phyloP scores from a whole-genome alignment of 2,329 filamentous ascomycete genomes.

The Xylaria sp. region DNA sequence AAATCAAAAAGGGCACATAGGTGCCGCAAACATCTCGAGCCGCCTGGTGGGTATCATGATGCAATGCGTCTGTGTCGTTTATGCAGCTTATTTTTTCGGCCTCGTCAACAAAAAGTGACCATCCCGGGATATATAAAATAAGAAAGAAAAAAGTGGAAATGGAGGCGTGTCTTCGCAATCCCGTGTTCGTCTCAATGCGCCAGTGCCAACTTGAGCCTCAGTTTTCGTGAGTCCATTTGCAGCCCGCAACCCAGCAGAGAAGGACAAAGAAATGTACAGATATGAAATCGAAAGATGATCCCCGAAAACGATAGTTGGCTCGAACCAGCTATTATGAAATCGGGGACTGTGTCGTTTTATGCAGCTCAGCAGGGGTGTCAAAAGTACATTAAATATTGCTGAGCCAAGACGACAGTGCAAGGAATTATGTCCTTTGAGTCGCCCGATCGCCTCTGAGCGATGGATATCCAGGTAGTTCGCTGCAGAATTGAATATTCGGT shows the following conservation, averaged over 20 bases:
- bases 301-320: not conserved
- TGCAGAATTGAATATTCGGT: slow-evolving; percentile 49
- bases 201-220: not conserved
- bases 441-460: slow-evolving; percentile 25
- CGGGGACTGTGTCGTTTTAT: not conserved
- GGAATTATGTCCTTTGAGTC: slow-evolving; percentile 6
- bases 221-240: not conserved
- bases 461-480: slow-evolving; percentile 53
- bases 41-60: slow-evolving; percentile 35
- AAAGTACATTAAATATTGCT: not conserved
- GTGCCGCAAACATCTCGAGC: slow-evolving; percentile 12
- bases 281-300: not conserved
- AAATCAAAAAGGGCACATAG: not conserved
- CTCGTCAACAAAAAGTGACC: not conserved
- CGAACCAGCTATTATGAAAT: not conserved
- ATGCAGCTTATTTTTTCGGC: not conserved
- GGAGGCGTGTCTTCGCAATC: not conserved
- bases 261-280: not conserved
- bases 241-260: not conserved
- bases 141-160: not conserved
- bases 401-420: not conserved
- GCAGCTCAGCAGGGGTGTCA: not conserved
- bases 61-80: slow-evolving; percentile 15
- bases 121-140: not conserved
- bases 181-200: not conserved